Evolutionary conservation across 345 rosid genomes (phyloP), one percentile per base, ranked within the genome.

Genomic region (Adansonia digitata): DNA sequence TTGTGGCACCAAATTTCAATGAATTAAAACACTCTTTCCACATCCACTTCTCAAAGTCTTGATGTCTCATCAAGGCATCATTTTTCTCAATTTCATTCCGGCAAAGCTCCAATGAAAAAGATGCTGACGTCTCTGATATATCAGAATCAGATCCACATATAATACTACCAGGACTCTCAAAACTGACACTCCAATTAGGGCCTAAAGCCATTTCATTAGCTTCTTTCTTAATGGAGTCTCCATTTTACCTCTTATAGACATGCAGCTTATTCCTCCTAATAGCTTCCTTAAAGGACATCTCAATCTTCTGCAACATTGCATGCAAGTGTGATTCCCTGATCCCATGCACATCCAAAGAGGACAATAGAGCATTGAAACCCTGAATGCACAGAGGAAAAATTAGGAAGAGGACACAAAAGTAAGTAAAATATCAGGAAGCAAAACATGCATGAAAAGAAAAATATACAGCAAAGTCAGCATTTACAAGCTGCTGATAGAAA

Each of bases 21-120:
- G 89, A 80, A 82, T 73, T 75, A 70, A 69, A 57, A 80, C 91
- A 83, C 63, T 87, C 91, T 40, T 82, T 89, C 88, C 93, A 86
- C 84, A 91, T 86, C 97, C 97, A 94, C 74, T 81, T 90, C 86
- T 91, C 95, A 56, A 88, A 90, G 71, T 86, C 96, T 74, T 82
- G 83, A 74, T 87, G 90, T 78, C 97, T 90, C 85, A 75, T 82
- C 82, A 88, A 72, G 72, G 88, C 80, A 26, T 77, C 75, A 51
- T 57, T 79, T 82, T 69, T 78, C 84, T 87, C 90, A 55, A 5
- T 48, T 69, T 74, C 77, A 71, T 81, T 80, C 81, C 87, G 83
- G 71, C 91, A 92, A 14, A 90, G 69, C 82, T 87, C 92, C 55
- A 91, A 81, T 46, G 78, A 62, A 74, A 91, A 94, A 2, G 94